phyloP scores from a whole-genome alignment of 495 filamentous ascomycete species.

The Filosporella fistucella region DNA sequence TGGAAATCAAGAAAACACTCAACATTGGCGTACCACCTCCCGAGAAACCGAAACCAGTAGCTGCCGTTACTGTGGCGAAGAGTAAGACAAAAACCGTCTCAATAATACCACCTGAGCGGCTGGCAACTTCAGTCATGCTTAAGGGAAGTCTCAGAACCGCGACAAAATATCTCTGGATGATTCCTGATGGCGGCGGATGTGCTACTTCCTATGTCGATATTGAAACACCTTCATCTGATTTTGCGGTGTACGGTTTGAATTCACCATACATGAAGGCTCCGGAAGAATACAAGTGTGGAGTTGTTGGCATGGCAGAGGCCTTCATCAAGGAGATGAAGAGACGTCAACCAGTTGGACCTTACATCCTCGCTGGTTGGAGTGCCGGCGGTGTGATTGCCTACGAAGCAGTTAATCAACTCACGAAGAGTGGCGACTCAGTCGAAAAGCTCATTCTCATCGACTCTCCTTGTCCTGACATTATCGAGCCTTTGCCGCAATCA shows the following conservation, averaged over 20 bases:
- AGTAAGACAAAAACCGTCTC: too few species aligned
- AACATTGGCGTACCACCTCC: too few species aligned
- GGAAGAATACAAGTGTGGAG: conserved; percentile 46
- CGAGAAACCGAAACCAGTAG: too few species aligned
- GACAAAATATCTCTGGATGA: conserved; percentile 60
- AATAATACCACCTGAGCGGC: conserved; percentile 6
- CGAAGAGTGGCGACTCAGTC: conserved; percentile 62
- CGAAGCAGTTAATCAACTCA: conserved; percentile 71
- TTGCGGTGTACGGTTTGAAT: conserved; percentile 61
- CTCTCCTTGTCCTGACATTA: conserved; percentile 10
- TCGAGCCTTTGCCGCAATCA: conserved; percentile 6
- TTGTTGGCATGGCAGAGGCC: conserved; percentile 46
- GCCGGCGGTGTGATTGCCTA: conserved; percentile 87
- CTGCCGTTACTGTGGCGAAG: too few species aligned
- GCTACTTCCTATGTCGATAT: conserved; percentile 59
- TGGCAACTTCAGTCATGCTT: conserved; percentile 49
- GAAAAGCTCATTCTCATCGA: conserved; percentile 78
- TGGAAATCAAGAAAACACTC: conserved; percentile 17
- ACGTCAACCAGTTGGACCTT: conserved; percentile 62
- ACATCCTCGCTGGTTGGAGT: conserved; percentile 73
- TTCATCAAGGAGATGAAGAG: conserved; percentile 60
- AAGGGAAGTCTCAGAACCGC: conserved; percentile 58
- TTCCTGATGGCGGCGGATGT: conserved; percentile 75
- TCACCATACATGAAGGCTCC: conserved; percentile 59
- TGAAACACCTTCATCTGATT: conserved; percentile 32